Percentiles rank a stretch among this genome's conserved stretches.
phyloP scores from a whole-genome alignment of 768 basidiomycete species.

The Suillus subalutaceus region DNA sequence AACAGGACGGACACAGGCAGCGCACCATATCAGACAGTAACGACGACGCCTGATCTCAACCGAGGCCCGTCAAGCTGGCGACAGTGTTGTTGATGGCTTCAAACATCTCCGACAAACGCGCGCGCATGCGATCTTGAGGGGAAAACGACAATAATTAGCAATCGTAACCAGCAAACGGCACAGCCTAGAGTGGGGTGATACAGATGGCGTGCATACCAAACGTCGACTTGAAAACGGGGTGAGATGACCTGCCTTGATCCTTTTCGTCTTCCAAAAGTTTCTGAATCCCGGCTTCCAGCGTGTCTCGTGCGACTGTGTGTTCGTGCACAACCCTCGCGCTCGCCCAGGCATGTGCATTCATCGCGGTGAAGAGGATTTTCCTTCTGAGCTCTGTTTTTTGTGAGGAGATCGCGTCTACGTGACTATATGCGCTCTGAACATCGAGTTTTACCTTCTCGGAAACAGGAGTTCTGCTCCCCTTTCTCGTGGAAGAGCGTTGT shows the following conservation, averaged over 20 bases:
- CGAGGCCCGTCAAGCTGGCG: constrained; percentile 16
- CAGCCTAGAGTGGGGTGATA: not conserved
- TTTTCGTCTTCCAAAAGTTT: constrained; percentile 21
- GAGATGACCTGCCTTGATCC: constrained; percentile 41
- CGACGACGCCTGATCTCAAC: not conserved
- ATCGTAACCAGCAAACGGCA: constrained; percentile 9
- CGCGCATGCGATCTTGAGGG: constrained; percentile 25
- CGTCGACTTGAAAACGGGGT: constrained; percentile 12
- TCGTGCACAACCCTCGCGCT: constrained; percentile 27
- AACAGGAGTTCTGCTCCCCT: not conserved
- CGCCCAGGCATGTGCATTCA: constrained; percentile 30
- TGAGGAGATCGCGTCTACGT: not conserved
- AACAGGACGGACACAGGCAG: not conserved
- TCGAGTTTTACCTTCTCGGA: constrained; percentile 5
- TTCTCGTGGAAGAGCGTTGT: constrained; percentile 4
- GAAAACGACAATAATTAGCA: constrained; percentile 21
- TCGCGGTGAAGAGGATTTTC: constrained; percentile 19
- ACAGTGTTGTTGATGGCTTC: constrained; percentile 28
- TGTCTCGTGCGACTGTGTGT: constrained; percentile 13
- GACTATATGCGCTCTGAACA: constrained; percentile 6
- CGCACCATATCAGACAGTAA: not conserved
- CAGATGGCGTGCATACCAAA: constrained; percentile 27
- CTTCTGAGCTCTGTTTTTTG: constrained; percentile 26
- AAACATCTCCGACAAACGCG: constrained; percentile 29
- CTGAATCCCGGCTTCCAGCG: constrained; percentile 21